Percentiles rank a stretch among this genome's conserved stretches.
Conservation (phyloP, 2,329 filamentous ascomycete species). For the Xylariales sp. region DNA sequence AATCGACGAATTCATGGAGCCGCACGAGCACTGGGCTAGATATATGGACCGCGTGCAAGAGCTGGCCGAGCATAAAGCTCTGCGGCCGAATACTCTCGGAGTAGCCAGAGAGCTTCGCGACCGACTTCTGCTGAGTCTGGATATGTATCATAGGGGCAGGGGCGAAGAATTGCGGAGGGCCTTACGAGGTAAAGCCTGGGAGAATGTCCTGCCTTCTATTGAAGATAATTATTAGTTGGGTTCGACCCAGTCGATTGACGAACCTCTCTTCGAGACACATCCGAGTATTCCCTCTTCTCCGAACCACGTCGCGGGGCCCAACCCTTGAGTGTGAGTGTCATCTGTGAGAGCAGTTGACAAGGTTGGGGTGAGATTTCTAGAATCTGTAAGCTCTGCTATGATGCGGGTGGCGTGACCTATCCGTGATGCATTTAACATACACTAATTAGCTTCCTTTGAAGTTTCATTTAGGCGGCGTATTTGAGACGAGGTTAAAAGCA, state of each 20-base stretch:
- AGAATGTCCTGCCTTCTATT: conserved; percentile 6
- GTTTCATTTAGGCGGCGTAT: background rate
- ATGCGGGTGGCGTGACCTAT: background rate
- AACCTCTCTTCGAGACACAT: background rate
- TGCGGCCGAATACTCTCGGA: conserved; percentile 4
- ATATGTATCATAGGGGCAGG: background rate
- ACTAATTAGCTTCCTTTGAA: background rate
- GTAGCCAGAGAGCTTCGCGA: conserved; percentile 14
- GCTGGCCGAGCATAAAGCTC: background rate
- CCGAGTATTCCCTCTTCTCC: background rate
- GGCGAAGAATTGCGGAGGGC: background rate
- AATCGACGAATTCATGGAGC: background rate
- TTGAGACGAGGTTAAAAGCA: no score
- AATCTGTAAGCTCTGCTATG: background rate
- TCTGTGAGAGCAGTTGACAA: background rate
- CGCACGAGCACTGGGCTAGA: background rate
- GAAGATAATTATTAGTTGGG: background rate
- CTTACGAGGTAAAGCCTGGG: background rate
- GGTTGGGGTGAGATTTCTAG: background rate
- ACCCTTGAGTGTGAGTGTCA: background rate
- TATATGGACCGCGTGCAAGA: background rate
- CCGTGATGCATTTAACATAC: background rate
- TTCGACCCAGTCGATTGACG: background rate
- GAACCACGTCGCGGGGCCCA: no score
- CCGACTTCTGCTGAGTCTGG: background rate